Percentiles rank a stretch among this genome's conserved stretches.
phyloP scores from a whole-genome alignment of 179 eudicot genomes.

The Corrigiola litoralis region DNA sequence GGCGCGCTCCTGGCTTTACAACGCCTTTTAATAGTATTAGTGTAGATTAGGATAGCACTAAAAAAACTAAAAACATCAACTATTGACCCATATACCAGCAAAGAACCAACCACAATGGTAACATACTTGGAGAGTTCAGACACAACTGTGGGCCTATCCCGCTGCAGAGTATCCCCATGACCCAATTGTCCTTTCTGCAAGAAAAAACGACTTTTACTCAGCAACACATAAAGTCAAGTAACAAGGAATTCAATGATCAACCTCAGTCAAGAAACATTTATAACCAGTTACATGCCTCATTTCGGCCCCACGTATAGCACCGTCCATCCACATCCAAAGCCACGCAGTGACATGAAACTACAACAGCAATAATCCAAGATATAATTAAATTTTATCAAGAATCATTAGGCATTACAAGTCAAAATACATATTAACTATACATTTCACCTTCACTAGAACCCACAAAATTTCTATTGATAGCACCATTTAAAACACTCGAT shows the following conservation, averaged over 20 bases:
- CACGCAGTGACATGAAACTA: slow-evolving; percentile 94
- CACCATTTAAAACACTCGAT: no score
- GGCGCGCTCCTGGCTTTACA: no score
- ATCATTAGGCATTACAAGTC: no score
- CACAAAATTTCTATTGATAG: no score
- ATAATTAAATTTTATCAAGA: slow-evolving; percentile 3
- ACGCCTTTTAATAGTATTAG: no score
- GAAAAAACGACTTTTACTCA: slow-evolving; percentile 15
- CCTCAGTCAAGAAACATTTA: neutral
- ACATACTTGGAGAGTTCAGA: slow-evolving; percentile 79
- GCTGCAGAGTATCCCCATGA: slow-evolving; percentile 84
- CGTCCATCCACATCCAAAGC: slow-evolving; percentile 96
- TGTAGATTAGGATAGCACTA: no score
- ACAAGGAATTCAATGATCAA: neutral
- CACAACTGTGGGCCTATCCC: slow-evolving; percentile 88
- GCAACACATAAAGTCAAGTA: neutral
- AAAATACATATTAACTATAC: neutral
- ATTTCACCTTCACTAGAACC: no score
- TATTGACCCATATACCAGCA: neutral
- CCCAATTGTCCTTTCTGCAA: slow-evolving; percentile 95
- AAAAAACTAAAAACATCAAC: neutral
- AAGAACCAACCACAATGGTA: neutral
- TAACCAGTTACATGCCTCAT: slow-evolving; percentile 87
- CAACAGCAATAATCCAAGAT: slow-evolving; percentile 25
- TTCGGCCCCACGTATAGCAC: slow-evolving; percentile 97